These are phyloP conservation scores for Sugiyamaella pinicola DNA, from an alignment of 1,139 yeast genomes.

Conservation along the genomic window DNA sequence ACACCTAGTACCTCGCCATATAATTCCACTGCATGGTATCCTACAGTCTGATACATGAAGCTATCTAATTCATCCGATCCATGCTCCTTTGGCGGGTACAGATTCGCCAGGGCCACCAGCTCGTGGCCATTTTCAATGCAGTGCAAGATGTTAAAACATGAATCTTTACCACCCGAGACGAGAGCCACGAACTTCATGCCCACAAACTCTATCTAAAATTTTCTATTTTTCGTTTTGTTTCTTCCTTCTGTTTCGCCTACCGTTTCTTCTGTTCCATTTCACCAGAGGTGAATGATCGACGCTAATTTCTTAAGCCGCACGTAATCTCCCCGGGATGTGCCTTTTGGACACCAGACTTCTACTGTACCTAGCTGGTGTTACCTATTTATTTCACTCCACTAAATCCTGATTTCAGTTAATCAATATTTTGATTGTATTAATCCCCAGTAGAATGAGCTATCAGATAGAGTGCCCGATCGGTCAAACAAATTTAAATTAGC, in stretches of 20 bases:
- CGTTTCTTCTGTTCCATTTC: not conserved
- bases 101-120: slow-evolving; percentile 77
- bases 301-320: not conserved
- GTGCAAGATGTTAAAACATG: slow-evolving; percentile 84
- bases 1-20: slow-evolving; percentile 73
- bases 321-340: not conserved
- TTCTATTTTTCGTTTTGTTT: too few relatives aligned
- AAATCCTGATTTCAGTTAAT: not conserved
- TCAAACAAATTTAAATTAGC: not conserved
- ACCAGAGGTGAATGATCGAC: not conserved
- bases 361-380: not conserved
- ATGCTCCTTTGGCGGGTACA: slow-evolving; percentile 62
- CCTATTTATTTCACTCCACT: too few relatives aligned
- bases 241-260: too few relatives aligned
- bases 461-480: too few relatives aligned
- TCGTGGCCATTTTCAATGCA: slow-evolving; percentile 83
- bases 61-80: slow-evolving; percentile 72
- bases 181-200: slow-evolving; percentile 88
- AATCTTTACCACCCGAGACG: slow-evolving; percentile 95
- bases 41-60: slow-evolving; percentile 98
- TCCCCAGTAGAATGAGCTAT: not conserved
- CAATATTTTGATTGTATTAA: too few relatives aligned
- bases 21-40: slow-evolving; percentile 71
- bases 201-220: too few relatives aligned
- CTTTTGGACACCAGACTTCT: not conserved